Evolutionary conservation across 768 basidiomycete species (phyloP).

Genomic region (Rhodosporidiobolus odoratus): DNA sequence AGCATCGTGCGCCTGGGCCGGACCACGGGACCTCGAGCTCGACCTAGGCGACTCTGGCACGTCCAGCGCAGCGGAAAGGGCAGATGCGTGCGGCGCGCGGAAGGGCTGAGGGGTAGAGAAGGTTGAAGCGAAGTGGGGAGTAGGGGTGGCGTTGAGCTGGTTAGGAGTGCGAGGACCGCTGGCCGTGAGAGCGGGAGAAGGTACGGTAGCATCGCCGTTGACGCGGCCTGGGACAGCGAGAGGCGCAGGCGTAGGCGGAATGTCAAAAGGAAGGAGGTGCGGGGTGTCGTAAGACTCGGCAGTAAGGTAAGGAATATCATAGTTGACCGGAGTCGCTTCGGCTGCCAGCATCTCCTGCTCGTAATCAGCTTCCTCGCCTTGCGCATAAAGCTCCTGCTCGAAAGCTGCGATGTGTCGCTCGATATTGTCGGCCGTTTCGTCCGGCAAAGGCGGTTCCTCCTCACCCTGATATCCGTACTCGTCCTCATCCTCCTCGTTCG

Average conservation of each 20-base stretch:
- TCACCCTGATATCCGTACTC: no score
- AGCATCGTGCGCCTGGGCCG: background rate
- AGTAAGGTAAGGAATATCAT: slow-evolving; percentile 29
- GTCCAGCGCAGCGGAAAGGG: background rate
- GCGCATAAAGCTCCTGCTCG: background rate
- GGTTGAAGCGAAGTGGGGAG: slow-evolving; percentile 24
- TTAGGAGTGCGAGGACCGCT: slow-evolving; percentile 1
- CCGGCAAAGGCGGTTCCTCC: background rate
- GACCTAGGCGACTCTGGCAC: background rate
- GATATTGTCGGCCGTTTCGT: background rate
- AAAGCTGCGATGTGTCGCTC: slow-evolving; percentile 7
- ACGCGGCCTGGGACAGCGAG: background rate
- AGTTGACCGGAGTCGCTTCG: background rate
- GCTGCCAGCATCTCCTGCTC: background rate
- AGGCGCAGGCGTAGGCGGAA: slow-evolving; percentile 12
- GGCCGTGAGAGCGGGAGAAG: slow-evolving; percentile 3
- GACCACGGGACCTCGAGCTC: background rate
- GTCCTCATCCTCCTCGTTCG: slow-evolving; percentile 10
- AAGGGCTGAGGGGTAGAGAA: background rate
- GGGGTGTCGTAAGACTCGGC: slow-evolving; percentile 12
- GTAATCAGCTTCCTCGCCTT: background rate
- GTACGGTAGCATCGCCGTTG: background rate
- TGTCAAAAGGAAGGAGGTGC: slow-evolving; percentile 9
- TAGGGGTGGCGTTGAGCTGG: slow-evolving; percentile 30
- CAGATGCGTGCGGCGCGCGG: background rate